These are phyloP conservation scores for Pythium dissotocum DNA, from an alignment of 352 stramenopile species.

Conservation along the genomic window DNA sequence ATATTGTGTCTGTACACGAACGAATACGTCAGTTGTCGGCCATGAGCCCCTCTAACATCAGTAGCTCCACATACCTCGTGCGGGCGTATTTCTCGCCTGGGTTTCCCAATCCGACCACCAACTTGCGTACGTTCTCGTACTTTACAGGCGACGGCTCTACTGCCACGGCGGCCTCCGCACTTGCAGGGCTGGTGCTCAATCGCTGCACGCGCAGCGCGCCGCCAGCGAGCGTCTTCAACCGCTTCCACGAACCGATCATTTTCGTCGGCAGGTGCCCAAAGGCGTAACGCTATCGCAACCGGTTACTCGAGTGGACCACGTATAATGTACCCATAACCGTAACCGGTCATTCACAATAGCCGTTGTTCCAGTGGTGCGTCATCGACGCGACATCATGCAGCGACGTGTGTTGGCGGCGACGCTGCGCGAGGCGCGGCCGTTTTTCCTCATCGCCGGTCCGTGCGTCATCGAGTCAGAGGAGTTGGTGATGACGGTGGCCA, in stretches of 20 bases:
- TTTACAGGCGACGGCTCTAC: slow-evolving; percentile 28
- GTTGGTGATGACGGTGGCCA: slow-evolving; percentile 68
- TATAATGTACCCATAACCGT: slow-evolving; percentile 12
- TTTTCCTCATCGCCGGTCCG: slow-evolving; percentile 85
- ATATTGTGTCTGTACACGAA: slow-evolving; percentile 69
- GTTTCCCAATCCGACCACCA: slow-evolving; percentile 86
- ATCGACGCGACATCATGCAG: slow-evolving; percentile 33
- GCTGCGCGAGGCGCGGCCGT: slow-evolving; percentile 62
- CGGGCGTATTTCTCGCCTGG: slow-evolving; percentile 79
- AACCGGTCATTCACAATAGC: background rate
- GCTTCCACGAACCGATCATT: slow-evolving; percentile 24
- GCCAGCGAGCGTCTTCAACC: slow-evolving; percentile 28
- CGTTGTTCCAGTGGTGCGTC: background rate
- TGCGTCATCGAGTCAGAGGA: slow-evolving; percentile 80
- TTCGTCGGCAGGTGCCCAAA: background rate
- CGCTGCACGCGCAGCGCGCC: slow-evolving; percentile 14
- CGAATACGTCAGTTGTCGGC: background rate
- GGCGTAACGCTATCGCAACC: slow-evolving; percentile 6
- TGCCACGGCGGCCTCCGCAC: background rate
- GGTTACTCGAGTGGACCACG: slow-evolving; percentile 17
- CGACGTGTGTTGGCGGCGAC: slow-evolving; percentile 48
- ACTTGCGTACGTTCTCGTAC: slow-evolving; percentile 75
- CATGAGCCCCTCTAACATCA: background rate
- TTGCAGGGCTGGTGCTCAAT: slow-evolving; percentile 5
- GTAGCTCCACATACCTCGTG: slow-evolving; percentile 49